Conservation (phyloP, 129 eudicot species). For the Lactuca sativa region DNA sequence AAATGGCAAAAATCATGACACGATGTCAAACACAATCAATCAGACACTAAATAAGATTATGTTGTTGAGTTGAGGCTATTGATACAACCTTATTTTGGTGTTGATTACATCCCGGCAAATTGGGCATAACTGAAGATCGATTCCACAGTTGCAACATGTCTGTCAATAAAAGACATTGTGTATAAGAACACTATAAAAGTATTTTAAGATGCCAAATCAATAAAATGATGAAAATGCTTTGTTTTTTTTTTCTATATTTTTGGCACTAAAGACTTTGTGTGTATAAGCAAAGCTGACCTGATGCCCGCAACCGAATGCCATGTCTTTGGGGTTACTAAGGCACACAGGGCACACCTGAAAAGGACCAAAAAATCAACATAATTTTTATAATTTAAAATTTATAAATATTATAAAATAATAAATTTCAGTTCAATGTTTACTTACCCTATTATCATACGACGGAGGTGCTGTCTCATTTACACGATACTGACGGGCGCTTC, state of each 20-base stretch:
- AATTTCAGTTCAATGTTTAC: no score
- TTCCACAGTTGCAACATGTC: constrained; percentile 79
- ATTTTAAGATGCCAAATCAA: no score
- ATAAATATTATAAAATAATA: no score
- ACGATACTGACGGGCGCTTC: constrained; percentile 15
- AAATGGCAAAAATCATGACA: no score
- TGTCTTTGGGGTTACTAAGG: constrained; percentile 42
- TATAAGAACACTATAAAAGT: background rate
- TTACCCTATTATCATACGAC: constrained; percentile 49
- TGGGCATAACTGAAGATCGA: constrained; percentile 49
- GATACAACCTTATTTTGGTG: constrained; percentile 50
- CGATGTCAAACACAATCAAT: no score
- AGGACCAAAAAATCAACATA: background rate
- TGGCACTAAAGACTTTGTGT: background rate
- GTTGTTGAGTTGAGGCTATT: background rate
- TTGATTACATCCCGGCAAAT: constrained; percentile 48
- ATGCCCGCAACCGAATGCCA: constrained; percentile 83
- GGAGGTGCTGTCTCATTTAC: constrained; percentile 32
- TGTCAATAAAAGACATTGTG: background rate
- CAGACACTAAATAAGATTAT: no score
- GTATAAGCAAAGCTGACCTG: constrained; percentile 44
- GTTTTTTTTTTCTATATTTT: no score
- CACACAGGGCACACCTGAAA: constrained; percentile 60
- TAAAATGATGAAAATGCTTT: no score
- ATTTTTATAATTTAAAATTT: no score